Conservation (phyloP, 2,329 filamentous ascomycete genomes). For the Fusarium sp. region DNA sequence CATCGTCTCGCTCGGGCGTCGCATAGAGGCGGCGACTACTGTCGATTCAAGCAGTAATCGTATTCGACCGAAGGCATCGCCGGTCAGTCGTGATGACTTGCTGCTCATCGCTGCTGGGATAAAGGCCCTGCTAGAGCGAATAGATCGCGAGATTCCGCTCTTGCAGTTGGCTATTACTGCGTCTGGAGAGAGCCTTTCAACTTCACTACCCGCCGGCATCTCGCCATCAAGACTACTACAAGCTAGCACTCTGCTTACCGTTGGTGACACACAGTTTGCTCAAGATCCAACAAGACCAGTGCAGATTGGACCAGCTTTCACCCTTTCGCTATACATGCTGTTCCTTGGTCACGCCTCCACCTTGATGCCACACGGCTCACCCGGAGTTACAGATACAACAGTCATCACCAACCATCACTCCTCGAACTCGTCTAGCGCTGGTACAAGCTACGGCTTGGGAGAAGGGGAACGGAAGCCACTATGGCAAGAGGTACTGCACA, state of each 20-base stretch:
- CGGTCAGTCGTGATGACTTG: constrained; percentile 69
- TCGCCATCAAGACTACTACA: constrained; percentile 92
- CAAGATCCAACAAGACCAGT: constrained; percentile 71
- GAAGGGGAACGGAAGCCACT: constrained; percentile 71
- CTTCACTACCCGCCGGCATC: constrained; percentile 81
- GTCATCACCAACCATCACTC: background rate
- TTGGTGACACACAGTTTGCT: constrained; percentile 86
- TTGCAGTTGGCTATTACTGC: constrained; percentile 95
- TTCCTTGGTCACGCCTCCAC: constrained; percentile 79
- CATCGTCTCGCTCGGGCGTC: constrained; percentile 81
- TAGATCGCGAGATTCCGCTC: constrained; percentile 91
- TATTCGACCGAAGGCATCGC: constrained; percentile 56
- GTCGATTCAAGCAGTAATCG: constrained; percentile 59
- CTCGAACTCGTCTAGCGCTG: background rate
- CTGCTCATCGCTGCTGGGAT: constrained; percentile 79
- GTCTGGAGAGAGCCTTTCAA: constrained; percentile 87
- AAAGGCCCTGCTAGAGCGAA: constrained; percentile 77
- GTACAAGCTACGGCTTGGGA: constrained; percentile 45
- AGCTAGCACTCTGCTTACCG: constrained; percentile 89
- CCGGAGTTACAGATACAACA: constrained; percentile 2
- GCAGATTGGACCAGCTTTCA: constrained; percentile 89
- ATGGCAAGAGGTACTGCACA: constrained; percentile 98
- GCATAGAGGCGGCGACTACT: constrained; percentile 76
- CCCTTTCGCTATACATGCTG: constrained; percentile 92
- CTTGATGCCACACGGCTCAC: constrained; percentile 16